Conservation (phyloP, 31 red algal genomes). For the Endocladia muricata region DNA sequence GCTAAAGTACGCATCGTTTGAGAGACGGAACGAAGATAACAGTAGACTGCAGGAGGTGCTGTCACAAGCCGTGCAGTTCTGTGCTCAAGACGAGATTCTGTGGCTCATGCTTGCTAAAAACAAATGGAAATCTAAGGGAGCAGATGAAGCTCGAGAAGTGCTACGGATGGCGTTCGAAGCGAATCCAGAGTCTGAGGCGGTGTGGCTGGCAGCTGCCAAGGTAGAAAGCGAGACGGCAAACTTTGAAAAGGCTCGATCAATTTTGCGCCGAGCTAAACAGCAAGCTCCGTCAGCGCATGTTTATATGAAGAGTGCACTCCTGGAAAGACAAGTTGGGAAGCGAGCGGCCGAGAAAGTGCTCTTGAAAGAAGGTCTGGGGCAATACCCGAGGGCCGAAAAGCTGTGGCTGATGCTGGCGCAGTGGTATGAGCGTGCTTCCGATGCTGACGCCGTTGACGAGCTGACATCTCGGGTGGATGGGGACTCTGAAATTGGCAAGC, state of each 20-base stretch:
- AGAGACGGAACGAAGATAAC: slow-evolving; percentile 23
- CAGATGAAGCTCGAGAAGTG: slow-evolving; percentile 40
- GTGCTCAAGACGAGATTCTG: slow-evolving; percentile 27
- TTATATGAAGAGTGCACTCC: slow-evolving; percentile 59
- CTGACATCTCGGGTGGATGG: neutral
- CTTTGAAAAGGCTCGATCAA: slow-evolving; percentile 41
- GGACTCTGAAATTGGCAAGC: neutral
- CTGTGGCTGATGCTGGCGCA: slow-evolving; percentile 75
- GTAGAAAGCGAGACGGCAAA: slow-evolving; percentile 60
- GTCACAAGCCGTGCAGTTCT: slow-evolving; percentile 31
- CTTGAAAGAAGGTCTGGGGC: slow-evolving; percentile 34
- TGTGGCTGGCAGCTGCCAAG: slow-evolving; percentile 78
- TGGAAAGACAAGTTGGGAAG: slow-evolving; percentile 39
- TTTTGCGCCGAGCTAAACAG: slow-evolving; percentile 17
- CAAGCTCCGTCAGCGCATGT: slow-evolving; percentile 42
- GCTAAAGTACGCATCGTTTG: slow-evolving; percentile 62
- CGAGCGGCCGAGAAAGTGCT: slow-evolving; percentile 17
- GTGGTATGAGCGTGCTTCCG: slow-evolving; percentile 46
- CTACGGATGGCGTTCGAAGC: slow-evolving; percentile 45
- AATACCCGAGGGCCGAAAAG: slow-evolving; percentile 28
- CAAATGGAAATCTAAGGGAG: slow-evolving; percentile 50
- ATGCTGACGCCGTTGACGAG: neutral
- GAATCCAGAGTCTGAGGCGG: slow-evolving; percentile 33
- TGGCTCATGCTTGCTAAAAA: slow-evolving; percentile 79
- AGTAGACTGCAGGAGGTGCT: slow-evolving; percentile 25